phyloP scores from a whole-genome alignment of 768 basidiomycete genomes.

The Pisolithus tinctorius region DNA sequence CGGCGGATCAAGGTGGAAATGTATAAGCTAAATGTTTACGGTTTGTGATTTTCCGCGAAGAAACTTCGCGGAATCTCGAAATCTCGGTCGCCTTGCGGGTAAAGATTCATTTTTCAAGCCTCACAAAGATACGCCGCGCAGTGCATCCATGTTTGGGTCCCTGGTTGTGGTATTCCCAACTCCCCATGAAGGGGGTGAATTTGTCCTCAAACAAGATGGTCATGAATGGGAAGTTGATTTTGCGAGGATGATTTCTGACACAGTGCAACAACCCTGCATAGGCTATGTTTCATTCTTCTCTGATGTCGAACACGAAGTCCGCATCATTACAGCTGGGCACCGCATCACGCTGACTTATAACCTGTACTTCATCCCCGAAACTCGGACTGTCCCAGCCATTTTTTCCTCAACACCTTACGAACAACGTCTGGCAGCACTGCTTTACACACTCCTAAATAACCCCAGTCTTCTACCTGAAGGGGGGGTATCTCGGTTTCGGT shows the following conservation, averaged over 20 bases:
- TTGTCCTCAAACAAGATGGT: conserved; percentile 18
- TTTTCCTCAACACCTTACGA: neutral
- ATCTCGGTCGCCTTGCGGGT: conserved; percentile 16
- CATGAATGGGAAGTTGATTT: conserved; percentile 1
- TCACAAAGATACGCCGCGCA: conserved; percentile 43
- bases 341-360: conserved; percentile 40
- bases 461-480: conserved; percentile 22
- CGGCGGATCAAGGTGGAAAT: conserved; percentile 29
- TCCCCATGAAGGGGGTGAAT: conserved; percentile 40
- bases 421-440: neutral
- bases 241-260: no score
- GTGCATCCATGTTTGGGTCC: conserved; percentile 42
- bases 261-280: no score
- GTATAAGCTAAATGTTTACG: conserved; percentile 43
- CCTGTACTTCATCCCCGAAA: conserved; percentile 20
- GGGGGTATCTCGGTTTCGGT: conserved; percentile 31
- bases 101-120: conserved; percentile 43
- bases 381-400: neutral
- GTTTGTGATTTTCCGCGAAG: conserved; percentile 17
- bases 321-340: conserved; percentile 32
- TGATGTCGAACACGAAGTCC: conserved; percentile 40
- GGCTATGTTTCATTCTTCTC: conserved; percentile 40
- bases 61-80: neutral
- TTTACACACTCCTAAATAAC: conserved; percentile 4
- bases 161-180: conserved; percentile 48